Evolutionary conservation across 257 asterid species (phyloP), one percentile per base, ranked within the genome.

Genomic region (Leptodermis oblonga): DNA sequence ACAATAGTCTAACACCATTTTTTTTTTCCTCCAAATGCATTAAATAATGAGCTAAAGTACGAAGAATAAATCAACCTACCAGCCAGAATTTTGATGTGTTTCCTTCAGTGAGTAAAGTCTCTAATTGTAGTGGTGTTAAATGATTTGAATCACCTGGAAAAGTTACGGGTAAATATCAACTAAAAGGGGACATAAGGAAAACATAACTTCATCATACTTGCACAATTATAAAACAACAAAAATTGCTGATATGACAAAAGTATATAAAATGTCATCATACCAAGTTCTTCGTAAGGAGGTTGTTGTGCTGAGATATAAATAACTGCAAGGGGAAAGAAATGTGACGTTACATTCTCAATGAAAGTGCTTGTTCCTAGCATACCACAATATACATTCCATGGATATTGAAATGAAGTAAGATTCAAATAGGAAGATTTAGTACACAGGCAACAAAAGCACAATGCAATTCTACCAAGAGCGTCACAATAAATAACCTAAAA

Each of bases 61-160:
- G 12, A 33, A 37, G 22, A 49, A 70, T 65, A 71, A 79, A 80
- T 70, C 71, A 69, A 90, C 96, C 85, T 77, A 93, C 99, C 99
- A 93, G 87, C 97, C 96, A 90, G 80, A 69, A 87, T 81, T 82
- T 89, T 74, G 99, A 82, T 1, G 86, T 72, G 78, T 74, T 90
- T 82, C 90, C 92, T 78, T 93, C 99, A 73, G 97, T 85, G 75
- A 93, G 96, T 88, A 90, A 69, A 62, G 86, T 71, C 82, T 93
- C 99, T 85, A 93, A 71, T 76, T 88, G 96, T 75, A 93, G 83
- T 15, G 99, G 99, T 49, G 97, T 93, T 85, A 90, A 78, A 55
- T 81, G 96, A 81, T 77, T 86, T 69, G 87, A 77, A 14, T 87
- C 74, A 70, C 97, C 99, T 93, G 79, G 31, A 73, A 70, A 65